Base-by-base conservation (phyloP, 345 rosid species). In the Arabidopsis suecica region DNA sequence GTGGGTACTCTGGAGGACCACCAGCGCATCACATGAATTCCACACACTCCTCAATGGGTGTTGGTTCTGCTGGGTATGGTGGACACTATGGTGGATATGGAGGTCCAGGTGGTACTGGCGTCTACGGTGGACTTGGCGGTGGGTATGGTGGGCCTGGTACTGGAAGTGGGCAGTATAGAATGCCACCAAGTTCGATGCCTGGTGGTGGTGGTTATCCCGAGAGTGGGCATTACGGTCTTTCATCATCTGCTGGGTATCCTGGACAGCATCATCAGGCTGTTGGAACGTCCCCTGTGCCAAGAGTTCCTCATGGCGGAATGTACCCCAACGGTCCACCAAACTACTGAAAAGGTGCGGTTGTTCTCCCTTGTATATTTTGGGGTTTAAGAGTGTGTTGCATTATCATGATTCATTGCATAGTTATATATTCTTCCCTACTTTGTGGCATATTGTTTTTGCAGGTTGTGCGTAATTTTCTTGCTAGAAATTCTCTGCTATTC, bases 291-390 rank as follows among this genome's bases (percentile, higher is more conserved):
- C 87, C 92, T 2, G 81, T 81, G 33, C 93, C 93, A 4, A 84
- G 93, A 80, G 87, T 83, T 76, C 90, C 89, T 22, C 86, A 79
- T 5, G 84, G 90, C 1, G 90, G 84, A 69, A 84, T 86, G 86
- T 88, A 91, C 67, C 89, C 93, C 2, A 88, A 78, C 71, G 81
- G 67, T 45, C 90, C 89, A 11, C 86, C 89, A 53, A 88, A 87
- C 72, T 88, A 82, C 80, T 91, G 87, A 64, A 59, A 57, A 5
- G 65, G 77, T 64, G 28, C 86, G 88, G 88, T 87, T 72, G 69
- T 76, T 67, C 40, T 67, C 49, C 56, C 53, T 5, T 16, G 20
- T 14, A 61, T 9, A 6, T 9, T 13, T 40, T 75, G 4, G 42
- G 41, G 51, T 61, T 61, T 10, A 7, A 16, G 20, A 3, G 9